Base-by-base conservation (phyloP, 1,284 basidiomycete genomes). In the Kwoniella shivajii region DNA sequence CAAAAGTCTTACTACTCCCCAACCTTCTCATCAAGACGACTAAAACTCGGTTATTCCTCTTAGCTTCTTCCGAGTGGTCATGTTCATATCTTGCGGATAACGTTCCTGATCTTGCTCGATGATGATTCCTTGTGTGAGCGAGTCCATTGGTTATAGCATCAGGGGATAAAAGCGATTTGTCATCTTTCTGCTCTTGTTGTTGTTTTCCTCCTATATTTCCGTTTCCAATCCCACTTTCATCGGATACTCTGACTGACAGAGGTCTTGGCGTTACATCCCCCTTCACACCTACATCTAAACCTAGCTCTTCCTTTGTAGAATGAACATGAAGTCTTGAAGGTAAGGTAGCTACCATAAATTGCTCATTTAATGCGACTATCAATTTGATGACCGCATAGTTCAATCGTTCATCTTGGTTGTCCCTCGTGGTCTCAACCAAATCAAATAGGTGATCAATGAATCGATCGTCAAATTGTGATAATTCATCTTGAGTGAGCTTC, bases 311-410 rank as follows among this genome's bases (percentile, higher is more conserved):
- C 41, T 50, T 38, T 14, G 41, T 37, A 10, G 36, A n/a, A 10
- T 22, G 13, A n/a, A 16, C 16, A 24, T 16, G 22, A 37, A 2
- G 27, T 22, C 49, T 63, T 69, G 62, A 52, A 3, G 71, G 72
- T 30, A 82, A 60, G 2, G 80, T 75, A 0, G 82, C 86, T 9
- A 98, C 92, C 95, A 99, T 98, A 79, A 96, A 98, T 76, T 99
- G 95, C 77, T 99, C 95, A 72, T 98, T 98, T 37, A 99, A 82
- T 0, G 95, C 89, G 38, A 92, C 92, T 63, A 97, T 87, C 38
- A 97, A 82, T 72, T 92, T 93, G 74, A 97, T 93, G 30, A 96
- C 86, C 1, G 89, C 87, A 73, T 97, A 97, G 71, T 96, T 97
- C 75, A 96, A 88, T 0, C 86, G 84, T 62, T 99, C 96, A 69